A percentile compares a stretch with the other conserved stretches of the same genome.
Evolutionary conservation across 345 rosid species (phyloP).

Genomic region (Gossypium bickii): DNA sequence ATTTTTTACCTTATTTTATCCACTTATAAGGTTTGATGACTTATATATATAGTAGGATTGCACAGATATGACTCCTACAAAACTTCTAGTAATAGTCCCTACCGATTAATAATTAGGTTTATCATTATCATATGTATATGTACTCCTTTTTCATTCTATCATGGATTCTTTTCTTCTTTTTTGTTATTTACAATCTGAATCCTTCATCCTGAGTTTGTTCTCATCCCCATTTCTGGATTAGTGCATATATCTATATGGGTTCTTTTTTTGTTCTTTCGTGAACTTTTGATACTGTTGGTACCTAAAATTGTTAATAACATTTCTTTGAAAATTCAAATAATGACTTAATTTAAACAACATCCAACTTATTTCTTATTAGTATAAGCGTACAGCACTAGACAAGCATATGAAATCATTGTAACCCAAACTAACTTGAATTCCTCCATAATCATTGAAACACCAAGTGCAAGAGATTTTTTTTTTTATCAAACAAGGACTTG

Average conservation of each 20-base stretch:
- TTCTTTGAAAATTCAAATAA: not conserved
- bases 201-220: not conserved
- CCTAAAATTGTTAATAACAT: not conserved
- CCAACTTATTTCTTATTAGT: not conserved
- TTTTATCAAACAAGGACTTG: no score
- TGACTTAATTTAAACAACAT: not conserved
- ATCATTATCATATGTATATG: not conserved
- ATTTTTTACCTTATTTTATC: no score
- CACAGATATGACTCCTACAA: not conserved
- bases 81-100: not conserved
- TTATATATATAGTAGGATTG: not conserved
- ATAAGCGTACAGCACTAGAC: no score
- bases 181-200: not conserved
- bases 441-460: no score
- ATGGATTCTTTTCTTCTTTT: not conserved
- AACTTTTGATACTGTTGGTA: not conserved
- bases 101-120: not conserved
- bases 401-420: no score
- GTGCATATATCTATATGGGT: not conserved
- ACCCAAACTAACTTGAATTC: no score
- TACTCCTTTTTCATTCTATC: not conserved
- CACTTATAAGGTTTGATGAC: not conserved
- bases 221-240: not conserved
- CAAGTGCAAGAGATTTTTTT: no score
- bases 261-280: not conserved